A percentile compares a stretch with the other conserved stretches of the same genome.
Conservation (phyloP, 768 basidiomycete species). For the Sporobolomyces roseus region DNA sequence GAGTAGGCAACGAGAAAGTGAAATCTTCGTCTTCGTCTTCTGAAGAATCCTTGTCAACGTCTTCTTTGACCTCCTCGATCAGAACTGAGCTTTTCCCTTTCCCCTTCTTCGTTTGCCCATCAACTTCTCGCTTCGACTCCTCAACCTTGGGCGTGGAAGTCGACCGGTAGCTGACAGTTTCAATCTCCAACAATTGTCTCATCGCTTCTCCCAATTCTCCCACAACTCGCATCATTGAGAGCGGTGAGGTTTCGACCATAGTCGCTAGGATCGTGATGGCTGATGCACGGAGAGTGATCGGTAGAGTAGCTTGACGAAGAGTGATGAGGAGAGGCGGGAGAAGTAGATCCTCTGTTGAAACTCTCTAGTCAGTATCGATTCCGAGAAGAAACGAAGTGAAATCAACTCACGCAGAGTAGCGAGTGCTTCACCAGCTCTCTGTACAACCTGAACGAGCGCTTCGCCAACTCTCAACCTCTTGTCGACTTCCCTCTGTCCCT, state of each 20-base stretch:
- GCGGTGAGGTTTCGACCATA: slow-evolving; percentile 62
- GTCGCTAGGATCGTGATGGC: slow-evolving; percentile 66
- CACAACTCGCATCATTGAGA: slow-evolving; percentile 63
- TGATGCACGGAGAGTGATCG: slow-evolving; percentile 69
- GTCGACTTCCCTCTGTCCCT: slow-evolving; percentile 61
- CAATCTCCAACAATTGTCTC: slow-evolving; percentile 64
- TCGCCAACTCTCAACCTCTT: slow-evolving; percentile 74
- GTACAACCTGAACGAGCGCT: slow-evolving; percentile 71
- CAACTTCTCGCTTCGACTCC: slow-evolving; percentile 48
- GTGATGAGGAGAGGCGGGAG: slow-evolving; percentile 68
- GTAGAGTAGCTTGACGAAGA: slow-evolving; percentile 60
- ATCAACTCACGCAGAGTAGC: slow-evolving; percentile 61
- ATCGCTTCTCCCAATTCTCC: slow-evolving; percentile 63
- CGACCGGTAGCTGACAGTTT: slow-evolving; percentile 34
- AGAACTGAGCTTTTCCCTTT: slow-evolving; percentile 16
- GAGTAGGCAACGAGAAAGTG: not conserved
- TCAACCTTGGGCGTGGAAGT: slow-evolving; percentile 38
- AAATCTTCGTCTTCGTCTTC: slow-evolving; percentile 2
- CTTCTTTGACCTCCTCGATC: slow-evolving; percentile 26
- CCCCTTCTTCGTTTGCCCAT: too few species aligned
- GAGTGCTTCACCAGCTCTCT: slow-evolving; percentile 66
- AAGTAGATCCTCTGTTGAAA: slow-evolving; percentile 58
- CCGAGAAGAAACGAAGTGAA: not conserved
- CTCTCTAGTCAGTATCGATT: not conserved
- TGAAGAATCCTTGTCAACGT: slow-evolving; percentile 40